A percentile compares a stretch with the other conserved stretches of the same genome.
Conservation (phyloP, 2,329 filamentous ascomycete species). For the Orbilia ellipsospora region DNA sequence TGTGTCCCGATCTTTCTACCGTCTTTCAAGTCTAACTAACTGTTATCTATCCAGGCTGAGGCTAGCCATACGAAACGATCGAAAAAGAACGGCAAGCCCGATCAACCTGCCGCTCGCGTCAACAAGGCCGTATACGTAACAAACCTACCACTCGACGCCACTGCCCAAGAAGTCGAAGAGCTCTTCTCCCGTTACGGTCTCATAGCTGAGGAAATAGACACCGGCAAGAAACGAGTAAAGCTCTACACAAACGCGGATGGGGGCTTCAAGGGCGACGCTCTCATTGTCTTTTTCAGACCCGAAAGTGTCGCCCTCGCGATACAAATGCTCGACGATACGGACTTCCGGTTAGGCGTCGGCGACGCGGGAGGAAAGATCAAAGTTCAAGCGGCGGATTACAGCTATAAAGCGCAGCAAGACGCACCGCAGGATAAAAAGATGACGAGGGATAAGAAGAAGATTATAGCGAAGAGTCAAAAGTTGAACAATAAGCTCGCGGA, state of each 20-base stretch:
- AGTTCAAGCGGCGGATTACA: slow-evolving; percentile 85
- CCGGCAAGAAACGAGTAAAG: slow-evolving; percentile 87
- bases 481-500: slow-evolving; percentile 85
- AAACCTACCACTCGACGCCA: slow-evolving; percentile 82
- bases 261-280: slow-evolving; percentile 89
- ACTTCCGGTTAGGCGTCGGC: slow-evolving; percentile 75
- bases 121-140: slow-evolving; percentile 96
- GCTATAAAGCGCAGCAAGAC: slow-evolving; percentile 76
- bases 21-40: neutral
- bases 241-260: slow-evolving; percentile 86
- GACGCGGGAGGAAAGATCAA: slow-evolving; percentile 73
- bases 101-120: slow-evolving; percentile 63
- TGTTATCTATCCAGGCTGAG: slow-evolving; percentile 60
- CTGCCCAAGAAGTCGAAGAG: slow-evolving; percentile 80
- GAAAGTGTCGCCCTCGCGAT: slow-evolving; percentile 91
- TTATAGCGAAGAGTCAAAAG: slow-evolving; percentile 90
- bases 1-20: neutral
- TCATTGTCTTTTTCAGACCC: slow-evolving; percentile 93
- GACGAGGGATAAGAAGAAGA: slow-evolving; percentile 81
- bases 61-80: slow-evolving; percentile 62
- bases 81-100: slow-evolving; percentile 61
- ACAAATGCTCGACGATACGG: slow-evolving; percentile 80
- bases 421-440: slow-evolving; percentile 58
- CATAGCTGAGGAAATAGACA: slow-evolving; percentile 93
- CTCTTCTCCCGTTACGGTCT: slow-evolving; percentile 90